A percentile compares a stretch with the other conserved stretches of the same genome.
Evolutionary conservation across 192 early-diverging fungal species (phyloP).

Genomic region (Dimargaris cristalligena): DNA sequence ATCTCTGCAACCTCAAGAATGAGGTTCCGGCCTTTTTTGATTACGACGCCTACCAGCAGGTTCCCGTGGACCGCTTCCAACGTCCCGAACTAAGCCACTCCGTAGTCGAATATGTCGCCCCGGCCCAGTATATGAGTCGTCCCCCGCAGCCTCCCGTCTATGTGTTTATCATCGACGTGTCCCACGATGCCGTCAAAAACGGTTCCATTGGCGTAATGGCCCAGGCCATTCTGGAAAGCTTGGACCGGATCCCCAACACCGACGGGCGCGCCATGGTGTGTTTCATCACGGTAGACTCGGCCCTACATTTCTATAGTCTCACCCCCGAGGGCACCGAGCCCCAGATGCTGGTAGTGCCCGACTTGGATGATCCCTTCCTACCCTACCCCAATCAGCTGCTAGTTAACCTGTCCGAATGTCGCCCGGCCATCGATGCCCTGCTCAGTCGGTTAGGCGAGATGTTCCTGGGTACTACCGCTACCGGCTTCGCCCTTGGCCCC

Average conservation of each 20-base stretch:
- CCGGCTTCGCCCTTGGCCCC: constrained; percentile 62
- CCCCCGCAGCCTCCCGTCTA: constrained; percentile 93
- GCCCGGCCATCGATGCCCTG: constrained; percentile 47
- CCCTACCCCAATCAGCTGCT: constrained; percentile 81
- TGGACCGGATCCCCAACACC: constrained; percentile 73
- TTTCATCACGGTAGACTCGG: constrained; percentile 76
- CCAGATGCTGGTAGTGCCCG: constrained; percentile 85
- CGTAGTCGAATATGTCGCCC: constrained; percentile 88
- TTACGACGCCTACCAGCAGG: constrained; percentile 59
- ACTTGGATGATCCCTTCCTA: constrained; percentile 77
- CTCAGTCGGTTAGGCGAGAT: constrained; percentile 58
- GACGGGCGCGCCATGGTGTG: constrained; percentile 80
- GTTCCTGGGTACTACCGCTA: constrained; percentile 69
- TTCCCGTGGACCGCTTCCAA: constrained; percentile 67
- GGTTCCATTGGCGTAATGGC: constrained; percentile 36
- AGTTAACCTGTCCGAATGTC: constrained; percentile 74
- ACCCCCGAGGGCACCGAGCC: constrained; percentile 54
- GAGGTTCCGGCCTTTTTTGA: constrained; percentile 69
- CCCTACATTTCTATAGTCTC: constrained; percentile 86
- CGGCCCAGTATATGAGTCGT: constrained; percentile 93
- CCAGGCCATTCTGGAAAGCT: constrained; percentile 58
- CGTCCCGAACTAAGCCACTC: constrained; percentile 77
- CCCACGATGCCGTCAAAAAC: constrained; percentile 71
- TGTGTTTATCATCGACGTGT: constrained; percentile 90
- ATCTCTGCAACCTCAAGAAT: constrained; percentile 82